Conservation (phyloP, 768 basidiomycete species). For the Mrakia hoshinonis region DNA sequence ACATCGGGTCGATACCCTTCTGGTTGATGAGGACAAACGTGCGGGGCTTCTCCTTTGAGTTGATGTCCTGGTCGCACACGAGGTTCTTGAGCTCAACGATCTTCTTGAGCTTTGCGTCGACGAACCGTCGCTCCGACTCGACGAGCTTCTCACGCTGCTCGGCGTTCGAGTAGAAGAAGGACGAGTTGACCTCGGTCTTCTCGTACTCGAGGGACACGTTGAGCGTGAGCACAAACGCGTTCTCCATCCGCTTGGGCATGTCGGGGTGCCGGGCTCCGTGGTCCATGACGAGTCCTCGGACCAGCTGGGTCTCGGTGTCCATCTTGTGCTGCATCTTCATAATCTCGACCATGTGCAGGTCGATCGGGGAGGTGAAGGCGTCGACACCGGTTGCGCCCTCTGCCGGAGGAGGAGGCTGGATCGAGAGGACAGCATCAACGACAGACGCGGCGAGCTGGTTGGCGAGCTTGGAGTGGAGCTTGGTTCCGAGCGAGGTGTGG, state of each 20-base stretch:
- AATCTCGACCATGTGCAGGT: conserved; percentile 97
- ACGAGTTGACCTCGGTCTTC: conserved; percentile 99
- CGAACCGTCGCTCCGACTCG: conserved; percentile 88
- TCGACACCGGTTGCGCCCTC: conserved; percentile 51
- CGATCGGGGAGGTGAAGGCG: conserved; percentile 78
- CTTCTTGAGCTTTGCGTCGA: conserved; percentile 88
- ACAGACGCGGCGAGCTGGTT: conserved; percentile 82
- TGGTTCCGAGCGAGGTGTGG: conserved; percentile 90
- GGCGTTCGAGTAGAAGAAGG: conserved; percentile 97
- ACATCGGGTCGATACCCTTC: conserved; percentile 97
- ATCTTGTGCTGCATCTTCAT: conserved; percentile 99
- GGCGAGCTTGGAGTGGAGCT: conserved; percentile 71
- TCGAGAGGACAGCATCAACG: conserved; percentile 87
- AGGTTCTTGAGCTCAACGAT: conserved; percentile 92
- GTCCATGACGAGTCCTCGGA: conserved; percentile 91
- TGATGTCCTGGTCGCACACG: conserved; percentile 88
- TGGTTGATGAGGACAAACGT: conserved; percentile 95
- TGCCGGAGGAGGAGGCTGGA: conserved; percentile 55
- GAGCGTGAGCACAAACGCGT: conserved; percentile 85
- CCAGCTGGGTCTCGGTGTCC: conserved; percentile 89
- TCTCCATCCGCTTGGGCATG: conserved; percentile 97
- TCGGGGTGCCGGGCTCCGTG: conserved; percentile 93
- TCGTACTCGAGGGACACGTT: conserved; percentile 99
- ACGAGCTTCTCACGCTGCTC: conserved; percentile 98
- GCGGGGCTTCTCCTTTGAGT: conserved; percentile 56